Evolutionary conservation across 2,329 filamentous ascomycete genomes (phyloP).

Genomic region (Exophiala dermatitidis): DNA sequence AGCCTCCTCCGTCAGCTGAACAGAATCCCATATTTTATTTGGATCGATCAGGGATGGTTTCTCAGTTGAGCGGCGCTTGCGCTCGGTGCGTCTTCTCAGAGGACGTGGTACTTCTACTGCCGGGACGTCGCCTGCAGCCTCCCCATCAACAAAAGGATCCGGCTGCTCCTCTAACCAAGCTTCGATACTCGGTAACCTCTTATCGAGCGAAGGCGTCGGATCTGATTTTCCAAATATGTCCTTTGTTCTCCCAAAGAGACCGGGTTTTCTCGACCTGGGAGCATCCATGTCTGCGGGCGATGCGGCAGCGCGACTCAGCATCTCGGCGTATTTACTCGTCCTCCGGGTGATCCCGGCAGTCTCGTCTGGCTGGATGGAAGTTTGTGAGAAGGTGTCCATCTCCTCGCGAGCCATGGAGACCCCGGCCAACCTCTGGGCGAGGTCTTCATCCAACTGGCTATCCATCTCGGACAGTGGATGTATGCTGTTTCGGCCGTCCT

Average conservation of each 20-base stretch:
- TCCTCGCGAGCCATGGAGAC: conserved; percentile 5
- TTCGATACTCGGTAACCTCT: conserved; percentile 50
- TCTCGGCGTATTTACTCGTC: conserved; percentile 24
- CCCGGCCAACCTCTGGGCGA: conserved; percentile 7
- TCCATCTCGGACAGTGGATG: conserved; percentile 3
- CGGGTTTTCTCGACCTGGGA: conserved; percentile 30
- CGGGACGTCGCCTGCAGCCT: conserved; percentile 20
- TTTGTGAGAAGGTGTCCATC: conserved; percentile 2
- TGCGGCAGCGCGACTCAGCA: conserved; percentile 26
- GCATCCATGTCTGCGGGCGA: conserved; percentile 21
- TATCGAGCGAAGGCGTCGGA: conserved; percentile 33
- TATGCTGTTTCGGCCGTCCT: neutral
- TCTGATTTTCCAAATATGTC: conserved; percentile 41
- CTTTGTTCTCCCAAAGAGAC: conserved; percentile 39
- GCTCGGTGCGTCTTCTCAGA: conserved; percentile 36
- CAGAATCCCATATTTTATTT: conserved; percentile 27
- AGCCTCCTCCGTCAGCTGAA: conserved; percentile 14
- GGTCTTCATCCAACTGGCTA: conserved; percentile 8
- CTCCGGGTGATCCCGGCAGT: conserved; percentile 4
- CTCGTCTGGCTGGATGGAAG: conserved; percentile 7
- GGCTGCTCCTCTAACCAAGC: conserved; percentile 54
- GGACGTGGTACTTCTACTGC: conserved; percentile 37
- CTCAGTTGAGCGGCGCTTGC: conserved; percentile 23
- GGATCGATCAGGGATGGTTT: conserved; percentile 25
- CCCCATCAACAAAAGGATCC: conserved; percentile 48